Evolutionary conservation across 1,139 yeast genomes (phyloP), one percentile per base, ranked within the genome.

Genomic region (Wickerhamiella infanticola): DNA sequence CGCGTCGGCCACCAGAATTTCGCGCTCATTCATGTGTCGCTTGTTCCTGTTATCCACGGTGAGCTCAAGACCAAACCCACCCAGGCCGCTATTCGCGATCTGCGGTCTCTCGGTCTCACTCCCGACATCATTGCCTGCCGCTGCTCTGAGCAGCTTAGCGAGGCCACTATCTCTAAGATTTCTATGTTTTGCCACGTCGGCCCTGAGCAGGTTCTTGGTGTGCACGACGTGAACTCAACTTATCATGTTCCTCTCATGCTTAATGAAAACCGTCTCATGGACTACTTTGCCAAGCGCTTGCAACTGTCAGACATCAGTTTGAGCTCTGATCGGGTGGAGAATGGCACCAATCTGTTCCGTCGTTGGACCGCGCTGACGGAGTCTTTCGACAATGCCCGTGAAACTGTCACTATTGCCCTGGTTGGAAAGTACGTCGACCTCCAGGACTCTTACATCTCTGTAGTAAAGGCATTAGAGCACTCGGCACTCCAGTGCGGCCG

Each of bases 101-200:
- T 90, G 66, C 80, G 99, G 68, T 82, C 95, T 47, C 72, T 90
- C 54, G 99, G 99, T 57, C 74, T 93, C 63, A 76, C 81, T 40
- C 97, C 98, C 13, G 97, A 93, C 65, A 81, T 90, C 77, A 85
- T 90, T 68, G 98, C 97, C 49, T 90, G 97, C 70, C 79, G 99
- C 71, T 90, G 98, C 70, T 75, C 85, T 50, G 83, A 82, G 56
- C 75, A 75, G 59, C 74, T 90, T 58, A 95, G 83, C 58, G 69
- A 68, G 47, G 77, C 88, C 53, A 86, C 96, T 36, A 84, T 81
- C 61, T 93, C 83, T 53, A 90, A 90, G 68, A 90, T 90, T 61
- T 93, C 96, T 50, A 90, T 93, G 98, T 90, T 90, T 69, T 90
- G 98, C 67, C 98, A 93, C 62, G 98, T 90, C 56, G 97, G 96